Evolutionary conservation across 2,329 filamentous ascomycete species (phyloP), one percentile per base, ranked within the genome.

Genomic region (Davidsoniella neocaledoniae): DNA sequence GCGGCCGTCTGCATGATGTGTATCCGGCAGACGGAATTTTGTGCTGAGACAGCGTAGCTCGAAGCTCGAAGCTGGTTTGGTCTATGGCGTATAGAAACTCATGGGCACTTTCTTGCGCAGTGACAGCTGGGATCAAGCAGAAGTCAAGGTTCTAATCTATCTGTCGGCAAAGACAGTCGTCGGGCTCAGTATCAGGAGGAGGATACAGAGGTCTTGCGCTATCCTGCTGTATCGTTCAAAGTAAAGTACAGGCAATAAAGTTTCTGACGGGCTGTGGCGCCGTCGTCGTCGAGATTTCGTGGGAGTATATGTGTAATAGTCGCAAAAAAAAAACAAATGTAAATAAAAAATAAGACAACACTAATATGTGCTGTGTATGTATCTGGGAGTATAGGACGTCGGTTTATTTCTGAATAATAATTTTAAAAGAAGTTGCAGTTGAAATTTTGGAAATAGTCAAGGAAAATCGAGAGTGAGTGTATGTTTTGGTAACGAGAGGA

Each of bases 41-140:
- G 37, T 43, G 40, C 17, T 43, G 40, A 14, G 16, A 19, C 46
- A 48, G 36, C 46, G 38, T 48, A 48, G 46, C 46, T 48, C 36
- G 46, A 48, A 36, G 46, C 21, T 26, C 46, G 25, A 51, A 51
- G 44, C 49, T 51, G 45, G 29, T 17, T 43, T 25, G 17, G 39
- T 38, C 42, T 50, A 50, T 46, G 29, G 16, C 9, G 17, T 39
- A 25, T 19, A 40, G 26, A 38, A 29, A 51, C 42, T 26, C 49
- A 51, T 51, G 49, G 16, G 44, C 37, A 33, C 26, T 33, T 12
- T 33, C 10, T 33, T 33, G 26, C 26, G 17, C 40, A 42, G 40
- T 23, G 17, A 42, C 17, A 42, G 16, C 17, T 23, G 21, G 40
- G 23, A 19, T 33, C 1, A 33, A 42, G 40, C 40, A 16, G 17